Evolutionary conservation across 2,329 filamentous ascomycete genomes (phyloP).

Genomic region (Colletotrichum acutatum): DNA sequence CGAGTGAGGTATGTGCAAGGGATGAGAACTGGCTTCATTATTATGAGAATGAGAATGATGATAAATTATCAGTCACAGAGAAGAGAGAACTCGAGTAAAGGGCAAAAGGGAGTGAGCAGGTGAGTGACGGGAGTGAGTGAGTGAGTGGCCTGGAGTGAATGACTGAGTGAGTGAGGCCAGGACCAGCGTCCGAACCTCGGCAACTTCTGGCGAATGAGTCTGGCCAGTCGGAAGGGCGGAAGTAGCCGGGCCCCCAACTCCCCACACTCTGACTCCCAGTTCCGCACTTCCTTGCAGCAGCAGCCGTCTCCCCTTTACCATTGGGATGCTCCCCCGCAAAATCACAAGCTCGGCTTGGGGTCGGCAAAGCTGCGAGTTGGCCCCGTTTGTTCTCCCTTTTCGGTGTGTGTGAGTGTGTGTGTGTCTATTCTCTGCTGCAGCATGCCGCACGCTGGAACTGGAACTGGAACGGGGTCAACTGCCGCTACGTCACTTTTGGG

Average conservation of each 20-base stretch:
- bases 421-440: not conserved
- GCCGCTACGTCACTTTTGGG: constrained; percentile 5
- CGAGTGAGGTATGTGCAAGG: too few species aligned
- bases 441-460: constrained; percentile 7
- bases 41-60: not conserved
- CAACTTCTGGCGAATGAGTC: constrained; percentile 30
- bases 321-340: constrained; percentile 56
- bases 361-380: constrained; percentile 53
- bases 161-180: not conserved
- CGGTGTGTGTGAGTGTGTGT: too few species aligned
- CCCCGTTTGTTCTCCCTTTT: not conserved
- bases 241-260: constrained; percentile 6
- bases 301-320: too few species aligned
- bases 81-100: not conserved
- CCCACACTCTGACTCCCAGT: not conserved
- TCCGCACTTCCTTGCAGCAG: not conserved
- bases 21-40: too few species aligned
- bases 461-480: not conserved
- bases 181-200: constrained; percentile 34
- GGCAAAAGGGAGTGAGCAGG: not conserved
- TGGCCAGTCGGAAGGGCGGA: constrained; percentile 25
- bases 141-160: not conserved
- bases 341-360: constrained; percentile 67
- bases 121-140: not conserved
- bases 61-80: too few species aligned